Base-by-base conservation (phyloP, 2,329 filamentous ascomycete genomes). In the Aureobasidium sp. region DNA sequence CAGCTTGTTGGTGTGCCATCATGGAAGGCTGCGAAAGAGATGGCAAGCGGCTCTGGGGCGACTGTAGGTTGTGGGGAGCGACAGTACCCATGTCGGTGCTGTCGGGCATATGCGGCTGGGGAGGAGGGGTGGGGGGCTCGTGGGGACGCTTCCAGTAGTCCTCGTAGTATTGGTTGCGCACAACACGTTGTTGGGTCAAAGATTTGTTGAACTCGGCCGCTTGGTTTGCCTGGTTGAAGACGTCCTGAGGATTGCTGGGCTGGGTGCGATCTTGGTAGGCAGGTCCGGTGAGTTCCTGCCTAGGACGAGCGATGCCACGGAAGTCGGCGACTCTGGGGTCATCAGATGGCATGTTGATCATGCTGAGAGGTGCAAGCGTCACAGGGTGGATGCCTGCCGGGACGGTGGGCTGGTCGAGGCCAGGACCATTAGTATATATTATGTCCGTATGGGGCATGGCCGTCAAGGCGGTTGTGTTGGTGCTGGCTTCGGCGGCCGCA, bases 191-290 rank as follows among this genome's bases (percentile, higher is more conserved):
- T 68, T 89, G 84, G 70, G 89, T 91, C 57, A 97, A 81, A 51
- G 84, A 83, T 69, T 94, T 91, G 77, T 93, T 97, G 77, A 88
- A 96, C 68, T 97, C 93, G 63, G 91, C 90, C 20, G 93, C 88
- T 66, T 96, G 90, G 56, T 90, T 86, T 31, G 91, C 90, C 74
- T 97, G 91, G 49, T 89, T 88, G 66, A 94, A 81, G 60, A 97
- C 85, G 69, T 97, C 93, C 51, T 84, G 81, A 31, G 90, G 82
- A 34, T 87, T 84, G 66, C 87, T 89, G 12, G 90, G 81, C 72
- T 92, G 86, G 9, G 87, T 90, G 68, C 91, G 84, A 72, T 97
- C 94, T 74, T 93, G 88, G 76, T 97, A 99, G 11, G 91, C 82
- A 41, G 89, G 86, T 27, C 92, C 94, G 15, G 89, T 86, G 65